Conservation (phyloP, 2,329 filamentous ascomycete species). For the Xylariaceae sp. region DNA sequence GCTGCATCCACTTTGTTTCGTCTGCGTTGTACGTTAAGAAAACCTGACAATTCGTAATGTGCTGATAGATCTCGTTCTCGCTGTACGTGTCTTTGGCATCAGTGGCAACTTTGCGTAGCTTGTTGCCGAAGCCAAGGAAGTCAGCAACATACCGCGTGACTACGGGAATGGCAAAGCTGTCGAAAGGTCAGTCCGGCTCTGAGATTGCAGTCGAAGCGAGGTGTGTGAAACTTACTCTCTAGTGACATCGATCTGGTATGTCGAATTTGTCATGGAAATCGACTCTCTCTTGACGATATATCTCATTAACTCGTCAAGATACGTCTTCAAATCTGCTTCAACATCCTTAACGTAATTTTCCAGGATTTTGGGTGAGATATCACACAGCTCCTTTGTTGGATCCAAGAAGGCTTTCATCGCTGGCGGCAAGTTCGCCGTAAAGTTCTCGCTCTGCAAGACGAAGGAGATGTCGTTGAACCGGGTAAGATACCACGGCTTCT, state of each 20-base stretch:
- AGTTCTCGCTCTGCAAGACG: too few relatives aligned
- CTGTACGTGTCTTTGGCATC: not conserved
- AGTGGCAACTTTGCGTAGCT: not conserved
- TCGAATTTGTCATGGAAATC: not conserved
- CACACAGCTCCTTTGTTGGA: not conserved
- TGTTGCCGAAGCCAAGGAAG: not conserved
- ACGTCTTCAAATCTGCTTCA: not conserved
- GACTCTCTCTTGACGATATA: not conserved
- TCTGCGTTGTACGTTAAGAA: not conserved
- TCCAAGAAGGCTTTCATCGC: too few relatives aligned
- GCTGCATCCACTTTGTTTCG: not conserved
- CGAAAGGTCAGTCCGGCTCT: too few relatives aligned
- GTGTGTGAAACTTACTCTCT: not conserved
- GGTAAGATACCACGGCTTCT: not conserved
- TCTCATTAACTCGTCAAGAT: not conserved
- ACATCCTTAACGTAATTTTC: too few relatives aligned
- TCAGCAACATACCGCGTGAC: not conserved
- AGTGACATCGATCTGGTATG: not conserved
- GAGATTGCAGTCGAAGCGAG: too few relatives aligned
- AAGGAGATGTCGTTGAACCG: too few relatives aligned
- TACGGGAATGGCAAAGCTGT: not conserved
- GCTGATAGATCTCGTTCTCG: constrained; percentile 1
- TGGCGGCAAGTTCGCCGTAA: too few relatives aligned
- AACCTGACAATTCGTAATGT: not conserved
- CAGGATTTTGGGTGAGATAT: not conserved